Percentiles rank a stretch among this genome's conserved stretches.
phyloP scores from a whole-genome alignment of 257 asterid species.

The Salvia splendens region DNA sequence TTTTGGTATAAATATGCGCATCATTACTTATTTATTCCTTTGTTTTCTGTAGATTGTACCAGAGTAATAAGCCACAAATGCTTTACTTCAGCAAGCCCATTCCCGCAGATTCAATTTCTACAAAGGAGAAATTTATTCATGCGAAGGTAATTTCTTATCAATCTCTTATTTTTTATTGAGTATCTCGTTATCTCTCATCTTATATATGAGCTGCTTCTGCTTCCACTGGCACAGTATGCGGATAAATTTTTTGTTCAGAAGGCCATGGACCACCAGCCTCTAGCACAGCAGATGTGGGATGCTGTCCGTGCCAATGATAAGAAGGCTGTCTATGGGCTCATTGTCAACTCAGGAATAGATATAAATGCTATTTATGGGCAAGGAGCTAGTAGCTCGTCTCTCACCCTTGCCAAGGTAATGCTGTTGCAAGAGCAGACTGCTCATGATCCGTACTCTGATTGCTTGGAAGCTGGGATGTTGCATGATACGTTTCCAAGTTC shows the following conservation, averaged over 20 bases:
- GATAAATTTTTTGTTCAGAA: constrained; percentile 78
- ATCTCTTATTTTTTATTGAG: constrained; percentile 8
- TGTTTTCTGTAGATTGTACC: constrained; percentile 59
- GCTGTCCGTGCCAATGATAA: constrained; percentile 82
- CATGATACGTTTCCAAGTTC: constrained; percentile 38
- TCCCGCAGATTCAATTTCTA: constrained; percentile 73
- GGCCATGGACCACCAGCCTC: constrained; percentile 61
- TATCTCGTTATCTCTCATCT: background rate
- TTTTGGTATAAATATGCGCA: constrained; percentile 20
- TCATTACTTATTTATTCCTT: constrained; percentile 18
- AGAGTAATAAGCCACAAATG: constrained; percentile 67
- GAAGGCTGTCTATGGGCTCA: constrained; percentile 72
- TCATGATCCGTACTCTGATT: constrained; percentile 45
- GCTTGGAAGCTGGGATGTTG: constrained; percentile 45
- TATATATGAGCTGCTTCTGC: constrained; percentile 8
- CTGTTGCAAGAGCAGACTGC: constrained; percentile 71
- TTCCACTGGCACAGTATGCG: constrained; percentile 67
- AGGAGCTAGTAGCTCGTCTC: constrained; percentile 53
- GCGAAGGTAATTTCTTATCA: constrained; percentile 63
- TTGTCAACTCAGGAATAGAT: constrained; percentile 77
- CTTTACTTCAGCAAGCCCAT: constrained; percentile 73
- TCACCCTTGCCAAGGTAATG: constrained; percentile 94
- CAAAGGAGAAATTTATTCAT: constrained; percentile 91
- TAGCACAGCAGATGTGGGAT: constrained; percentile 79
- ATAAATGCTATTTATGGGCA: constrained; percentile 60